phyloP scores from a whole-genome alignment of 106 monocot genomes.

The Dendrobium huoshanense region DNA sequence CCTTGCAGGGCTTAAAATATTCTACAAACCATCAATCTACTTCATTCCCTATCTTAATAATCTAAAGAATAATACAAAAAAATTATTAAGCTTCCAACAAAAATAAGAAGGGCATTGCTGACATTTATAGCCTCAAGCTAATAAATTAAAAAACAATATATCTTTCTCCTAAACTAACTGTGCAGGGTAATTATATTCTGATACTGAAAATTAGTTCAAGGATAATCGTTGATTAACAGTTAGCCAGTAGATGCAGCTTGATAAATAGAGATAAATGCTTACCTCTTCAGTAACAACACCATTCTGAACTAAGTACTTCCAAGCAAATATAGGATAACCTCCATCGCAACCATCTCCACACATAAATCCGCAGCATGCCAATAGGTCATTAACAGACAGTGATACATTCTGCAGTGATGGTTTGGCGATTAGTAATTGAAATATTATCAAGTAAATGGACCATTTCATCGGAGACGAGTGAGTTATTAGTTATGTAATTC shows the following conservation, averaged over 20 bases:
- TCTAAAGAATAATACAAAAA: neutral
- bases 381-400: constrained; percentile 85
- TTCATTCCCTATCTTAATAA: no score
- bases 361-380: constrained; percentile 89
- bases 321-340: constrained; percentile 83
- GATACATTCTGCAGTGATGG: constrained; percentile 59
- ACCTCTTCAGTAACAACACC: constrained; percentile 98
- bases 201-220: neutral
- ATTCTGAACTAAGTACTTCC: constrained; percentile 76
- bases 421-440: neutral
- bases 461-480: neutral
- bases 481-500: neutral
- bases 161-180: neutral
- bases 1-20: no score
- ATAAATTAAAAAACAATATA: neutral
- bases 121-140: neutral
- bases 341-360: constrained; percentile 99
- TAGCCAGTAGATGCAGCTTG: neutral
- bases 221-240: neutral
- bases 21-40: no score
- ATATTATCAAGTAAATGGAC: neutral
- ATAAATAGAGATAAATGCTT: neutral
- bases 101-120: neutral
- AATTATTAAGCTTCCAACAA: neutral
- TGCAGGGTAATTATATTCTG: neutral